Evolutionary conservation across 2,329 filamentous ascomycete genomes (phyloP).

Genomic region (Didymella arachidicola): DNA sequence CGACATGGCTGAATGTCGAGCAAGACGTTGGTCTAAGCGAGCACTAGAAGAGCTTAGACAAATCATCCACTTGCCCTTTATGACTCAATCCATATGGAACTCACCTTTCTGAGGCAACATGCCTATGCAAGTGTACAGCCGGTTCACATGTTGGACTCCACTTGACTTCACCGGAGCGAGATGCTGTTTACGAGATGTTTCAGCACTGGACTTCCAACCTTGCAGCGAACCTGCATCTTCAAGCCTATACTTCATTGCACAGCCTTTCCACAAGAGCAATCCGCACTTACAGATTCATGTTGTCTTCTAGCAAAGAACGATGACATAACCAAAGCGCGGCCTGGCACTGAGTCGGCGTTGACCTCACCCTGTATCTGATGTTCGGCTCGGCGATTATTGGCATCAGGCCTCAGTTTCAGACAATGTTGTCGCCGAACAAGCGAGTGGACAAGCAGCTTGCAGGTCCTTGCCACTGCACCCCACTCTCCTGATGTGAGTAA

Average conservation of each 20-base stretch:
- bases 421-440: neutral
- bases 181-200: slow-evolving; percentile 6
- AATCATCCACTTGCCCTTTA: slow-evolving; percentile 4
- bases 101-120: neutral
- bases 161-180: neutral
- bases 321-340: neutral
- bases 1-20: slow-evolving; percentile 6
- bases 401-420: neutral
- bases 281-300: neutral
- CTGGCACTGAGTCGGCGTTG: neutral
- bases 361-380: neutral
- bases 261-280: neutral
- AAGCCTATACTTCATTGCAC: neutral
- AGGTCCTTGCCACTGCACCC: neutral
- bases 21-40: slow-evolving; percentile 2
- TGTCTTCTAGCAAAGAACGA: neutral
- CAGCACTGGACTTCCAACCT: neutral
- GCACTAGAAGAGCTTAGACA: slow-evolving; percentile 2
- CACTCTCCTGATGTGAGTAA: neutral
- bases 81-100: slow-evolving; percentile 5
- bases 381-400: neutral
- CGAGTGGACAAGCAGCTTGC: neutral
- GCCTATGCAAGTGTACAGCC: slow-evolving; percentile 1
- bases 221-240: neutral
- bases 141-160: slow-evolving; percentile 5